Base-by-base conservation (phyloP, 441 rosid genomes). In the Aleurites moluccanus region DNA sequence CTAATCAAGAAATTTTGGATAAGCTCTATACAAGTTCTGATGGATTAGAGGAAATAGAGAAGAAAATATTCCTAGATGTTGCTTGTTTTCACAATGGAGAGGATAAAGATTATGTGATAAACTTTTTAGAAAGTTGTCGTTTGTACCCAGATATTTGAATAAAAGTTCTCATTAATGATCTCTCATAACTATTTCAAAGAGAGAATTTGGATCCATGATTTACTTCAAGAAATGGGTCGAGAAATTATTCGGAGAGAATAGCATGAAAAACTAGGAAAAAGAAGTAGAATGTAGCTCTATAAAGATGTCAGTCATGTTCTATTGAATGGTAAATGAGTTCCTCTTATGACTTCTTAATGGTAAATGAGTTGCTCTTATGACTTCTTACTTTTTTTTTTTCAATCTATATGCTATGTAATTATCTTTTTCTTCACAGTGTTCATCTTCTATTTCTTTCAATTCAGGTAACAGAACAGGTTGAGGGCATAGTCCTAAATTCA, bases 191-290 rank as follows among this genome's bases (percentile, higher is more conserved):
- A 70, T 70, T 55, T 49, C 52, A 40, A 57, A 23, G 62, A 57
- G 62, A 57, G 62, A 25, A 49, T 25, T 5, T 60, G 52, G 59
- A 69, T 76, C 70, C 74, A 76, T 25, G 79, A 76, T 76, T 70
- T 86, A 73, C 85, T 86, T 4, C 83, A 77, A 68, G 86, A 86
- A 78, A 81, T 89, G 91, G 91, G 83, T 23, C 79, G 78, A 67
- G 84, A 82, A 11, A 82, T 89, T 67, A 80, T 87, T 53, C 79
- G 80, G 10, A 53, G 2, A 57, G 33, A 73, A 64, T 80, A 75
- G 13, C 78, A 56, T 2, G 74, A 81, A 5, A 69, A 28, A 21
- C 83, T 83, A 10, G 83, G 91, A 73, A 73, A 80, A 69, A 73
- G 91, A 40, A 82, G 85, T 49, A 80, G 87, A 80, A 55, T 87